phyloP scores from a whole-genome alignment of 2,329 filamentous ascomycete genomes.

The Ilyonectria robusta region DNA sequence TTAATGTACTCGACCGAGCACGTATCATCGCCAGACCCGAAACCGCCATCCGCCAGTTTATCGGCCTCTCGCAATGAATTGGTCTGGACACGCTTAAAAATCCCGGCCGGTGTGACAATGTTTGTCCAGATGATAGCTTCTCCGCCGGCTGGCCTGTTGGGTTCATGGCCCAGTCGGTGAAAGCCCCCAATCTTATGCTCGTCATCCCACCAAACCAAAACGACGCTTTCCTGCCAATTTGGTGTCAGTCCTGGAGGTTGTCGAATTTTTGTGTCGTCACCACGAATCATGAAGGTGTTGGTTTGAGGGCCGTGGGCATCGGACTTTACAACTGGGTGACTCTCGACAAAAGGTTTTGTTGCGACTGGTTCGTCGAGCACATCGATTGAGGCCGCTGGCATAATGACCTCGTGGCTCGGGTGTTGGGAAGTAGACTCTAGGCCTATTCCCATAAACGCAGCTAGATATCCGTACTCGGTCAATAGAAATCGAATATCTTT shows the following conservation, averaged over 20 bases:
- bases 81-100: slow-evolving; percentile 8
- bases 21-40: slow-evolving; percentile 6
- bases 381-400: background rate
- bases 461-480: slow-evolving; percentile 11
- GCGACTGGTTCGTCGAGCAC: background rate
- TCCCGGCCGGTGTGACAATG: background rate
- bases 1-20: slow-evolving; percentile 6
- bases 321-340: background rate
- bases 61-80: slow-evolving; percentile 10
- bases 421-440: slow-evolving; percentile 7
- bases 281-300: background rate
- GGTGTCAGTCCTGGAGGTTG: background rate
- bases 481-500: slow-evolving; percentile 14
- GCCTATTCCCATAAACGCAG: slow-evolving; percentile 15
- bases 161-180: slow-evolving; percentile 14
- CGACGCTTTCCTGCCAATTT: slow-evolving; percentile 20
- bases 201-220: slow-evolving; percentile 13
- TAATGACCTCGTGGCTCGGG: slow-evolving; percentile 3
- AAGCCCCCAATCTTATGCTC: slow-evolving; percentile 13
- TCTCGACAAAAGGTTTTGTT: background rate
- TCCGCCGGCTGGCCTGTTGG: background rate
- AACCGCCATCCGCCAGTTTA: background rate
- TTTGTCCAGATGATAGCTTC: slow-evolving; percentile 19
- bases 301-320: background rate
- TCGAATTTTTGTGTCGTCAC: slow-evolving; percentile 3